These are phyloP conservation scores for Cymbopogon flexuosus DNA, from an alignment of 202 grass and related monocot species.

Conservation along the genomic window DNA sequence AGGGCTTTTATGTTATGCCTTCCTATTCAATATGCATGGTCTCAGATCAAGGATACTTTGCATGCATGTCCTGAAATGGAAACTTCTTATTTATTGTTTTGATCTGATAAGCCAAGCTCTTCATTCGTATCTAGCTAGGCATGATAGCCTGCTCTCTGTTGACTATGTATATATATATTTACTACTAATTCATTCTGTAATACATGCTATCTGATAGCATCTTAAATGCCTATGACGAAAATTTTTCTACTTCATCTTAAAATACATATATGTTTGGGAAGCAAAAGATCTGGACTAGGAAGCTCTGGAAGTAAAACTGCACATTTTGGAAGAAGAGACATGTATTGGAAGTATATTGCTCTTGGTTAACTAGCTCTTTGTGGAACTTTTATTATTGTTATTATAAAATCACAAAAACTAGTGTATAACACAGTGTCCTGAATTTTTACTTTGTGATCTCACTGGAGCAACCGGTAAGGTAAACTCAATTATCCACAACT, in stretches of 20 bases:
- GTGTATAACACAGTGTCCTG: not conserved
- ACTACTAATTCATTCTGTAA: not conserved
- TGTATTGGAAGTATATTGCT: not conserved
- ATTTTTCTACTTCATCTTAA: not conserved
- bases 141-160: not conserved
- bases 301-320: not conserved
- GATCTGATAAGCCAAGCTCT: too few relatives aligned
- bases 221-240: not conserved
- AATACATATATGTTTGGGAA: not conserved
- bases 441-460: not conserved
- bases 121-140: not conserved
- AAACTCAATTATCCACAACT: not conserved
- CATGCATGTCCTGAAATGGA: not conserved
- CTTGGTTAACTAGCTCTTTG: not conserved
- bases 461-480: not conserved
- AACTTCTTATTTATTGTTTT: not conserved
- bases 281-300: not conserved
- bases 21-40: not conserved
- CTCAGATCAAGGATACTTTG: not conserved
- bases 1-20: not conserved
- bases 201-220: not conserved
- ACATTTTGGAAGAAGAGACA: not conserved
- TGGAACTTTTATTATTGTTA: not conserved
- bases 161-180: too few relatives aligned
- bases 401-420: not conserved